phyloP scores from a whole-genome alignment of 331 rosid species.

The Quercus tomentella region DNA sequence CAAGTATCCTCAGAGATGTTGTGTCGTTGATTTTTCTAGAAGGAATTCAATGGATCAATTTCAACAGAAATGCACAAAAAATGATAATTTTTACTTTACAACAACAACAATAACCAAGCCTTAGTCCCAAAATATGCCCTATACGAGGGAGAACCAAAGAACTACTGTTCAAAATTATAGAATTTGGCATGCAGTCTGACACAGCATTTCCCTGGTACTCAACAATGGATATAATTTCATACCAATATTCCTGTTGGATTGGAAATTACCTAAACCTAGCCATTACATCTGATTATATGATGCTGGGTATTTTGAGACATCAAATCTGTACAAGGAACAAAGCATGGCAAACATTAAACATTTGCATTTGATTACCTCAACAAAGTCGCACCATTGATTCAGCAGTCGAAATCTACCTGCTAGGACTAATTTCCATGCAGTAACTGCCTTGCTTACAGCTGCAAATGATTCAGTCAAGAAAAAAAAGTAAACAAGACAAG shows the following conservation, averaged over 20 bases:
- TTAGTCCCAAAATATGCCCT: background rate
- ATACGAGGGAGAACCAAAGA: background rate
- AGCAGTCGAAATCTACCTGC: constrained; percentile 79
- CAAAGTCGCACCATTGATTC: constrained; percentile 85
- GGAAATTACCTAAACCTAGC: no score
- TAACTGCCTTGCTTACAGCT: constrained; percentile 80
- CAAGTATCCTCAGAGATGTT: constrained; percentile 97
- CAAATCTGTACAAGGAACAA: background rate
- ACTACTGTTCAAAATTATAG: background rate
- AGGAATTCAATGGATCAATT: constrained; percentile 27
- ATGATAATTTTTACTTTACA: background rate
- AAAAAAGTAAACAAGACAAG: background rate
- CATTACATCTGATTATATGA: background rate
- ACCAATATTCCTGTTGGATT: background rate
- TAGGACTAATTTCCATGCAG: constrained; percentile 87
- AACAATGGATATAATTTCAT: background rate
- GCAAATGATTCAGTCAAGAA: constrained; percentile 21
- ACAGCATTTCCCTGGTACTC: background rate
- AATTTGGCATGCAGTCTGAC: background rate
- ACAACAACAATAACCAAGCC: background rate
- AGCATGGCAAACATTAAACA: background rate
- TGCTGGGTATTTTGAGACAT: background rate
- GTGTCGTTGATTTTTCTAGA: constrained; percentile 86
- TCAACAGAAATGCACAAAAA: background rate
- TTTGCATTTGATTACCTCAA: constrained; percentile 60